Conservation (phyloP, 2,329 filamentous ascomycete species). For the Apiospora hydei region DNA sequence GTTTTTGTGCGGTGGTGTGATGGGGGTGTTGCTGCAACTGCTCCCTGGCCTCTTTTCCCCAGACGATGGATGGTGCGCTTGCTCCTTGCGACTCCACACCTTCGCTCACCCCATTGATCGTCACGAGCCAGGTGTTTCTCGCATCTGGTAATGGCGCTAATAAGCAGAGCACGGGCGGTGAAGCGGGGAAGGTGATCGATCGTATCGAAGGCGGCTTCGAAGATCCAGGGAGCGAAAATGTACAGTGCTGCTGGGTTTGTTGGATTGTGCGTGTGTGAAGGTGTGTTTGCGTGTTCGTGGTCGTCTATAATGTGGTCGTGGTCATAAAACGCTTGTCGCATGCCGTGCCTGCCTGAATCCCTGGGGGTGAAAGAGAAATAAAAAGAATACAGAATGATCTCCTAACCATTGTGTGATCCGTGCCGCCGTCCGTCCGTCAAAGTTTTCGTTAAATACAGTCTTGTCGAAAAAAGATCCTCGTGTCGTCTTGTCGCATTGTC, state of each 20-base stretch:
- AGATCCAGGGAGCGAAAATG: slow-evolving; percentile 3
- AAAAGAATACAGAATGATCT: slow-evolving; percentile 11
- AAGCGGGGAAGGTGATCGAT: not conserved
- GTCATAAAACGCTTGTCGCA: slow-evolving; percentile 20
- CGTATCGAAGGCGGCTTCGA: not conserved
- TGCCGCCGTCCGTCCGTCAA: slow-evolving; percentile 17
- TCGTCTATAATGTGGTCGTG: slow-evolving; percentile 21
- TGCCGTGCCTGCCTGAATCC: slow-evolving; percentile 12
- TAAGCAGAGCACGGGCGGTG: not conserved
- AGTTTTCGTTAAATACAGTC: slow-evolving; percentile 18
- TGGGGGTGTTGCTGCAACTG: slow-evolving; percentile 17
- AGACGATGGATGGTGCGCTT: not conserved
- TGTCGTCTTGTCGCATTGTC: not conserved
- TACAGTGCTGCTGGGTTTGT: slow-evolving; percentile 12
- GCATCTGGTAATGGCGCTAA: slow-evolving; percentile 1
- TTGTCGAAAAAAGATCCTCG: slow-evolving; percentile 6
- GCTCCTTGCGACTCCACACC: not conserved
- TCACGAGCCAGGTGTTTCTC: not conserved
- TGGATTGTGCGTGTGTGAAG: not conserved
- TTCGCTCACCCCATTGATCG: not conserved
- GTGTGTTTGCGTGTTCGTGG: slow-evolving; percentile 6
- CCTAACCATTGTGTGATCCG: not conserved
- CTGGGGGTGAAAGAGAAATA: not conserved
- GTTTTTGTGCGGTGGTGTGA: slow-evolving; percentile 1
- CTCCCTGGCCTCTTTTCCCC: not conserved